Base-by-base conservation (phyloP, 306 rosid species). In the Gillenia trifoliata region DNA sequence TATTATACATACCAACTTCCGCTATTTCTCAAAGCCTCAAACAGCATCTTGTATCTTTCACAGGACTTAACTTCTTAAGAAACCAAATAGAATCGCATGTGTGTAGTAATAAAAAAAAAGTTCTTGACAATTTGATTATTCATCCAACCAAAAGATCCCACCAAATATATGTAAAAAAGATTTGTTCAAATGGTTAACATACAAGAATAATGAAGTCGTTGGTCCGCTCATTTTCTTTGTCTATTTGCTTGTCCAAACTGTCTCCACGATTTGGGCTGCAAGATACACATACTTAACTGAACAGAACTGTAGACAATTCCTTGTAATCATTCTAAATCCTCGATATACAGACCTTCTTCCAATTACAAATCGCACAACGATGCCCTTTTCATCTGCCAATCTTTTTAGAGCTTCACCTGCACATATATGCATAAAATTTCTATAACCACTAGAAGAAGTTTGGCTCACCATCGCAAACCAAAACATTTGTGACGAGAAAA, bases 191-290 rank as follows among this genome's bases (percentile, higher is more conserved):
- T 54, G 65, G 70, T 13, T 56, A 66, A 86, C 92, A 64, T 86
- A 88, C 93, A 59, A 90, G 91, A 83, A 80, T 70, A 81, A 88
- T 74, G 76, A 90, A 90, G 80, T 88, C 96, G 22, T 82, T 75
- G 81, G 85, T 88, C 78, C 81, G 84, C 72, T 81, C 78, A 76
- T 60, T 85, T 79, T 88, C 91, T 56, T 30, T 31, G 75, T 88
- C 84, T 67, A 86, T 82, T 79, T 88, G 88, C 76, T 61, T 65
- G 84, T 90, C 89, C 79, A 87, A 78, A 75, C 80, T 88, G 86
- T 86, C 89, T 79, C 89, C 87, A 63, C 29, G 88, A 71, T 88
- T 90, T 40, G 88, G 80, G 84, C 96, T 84, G 92, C 86, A 85
- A 77, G 75, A 82, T 30, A 55, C 67, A 83, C 26, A 69, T 52